phyloP scores from a whole-genome alignment of 371 early-diverging fungal genomes.

The Lichtheimia corymbifera region DNA sequence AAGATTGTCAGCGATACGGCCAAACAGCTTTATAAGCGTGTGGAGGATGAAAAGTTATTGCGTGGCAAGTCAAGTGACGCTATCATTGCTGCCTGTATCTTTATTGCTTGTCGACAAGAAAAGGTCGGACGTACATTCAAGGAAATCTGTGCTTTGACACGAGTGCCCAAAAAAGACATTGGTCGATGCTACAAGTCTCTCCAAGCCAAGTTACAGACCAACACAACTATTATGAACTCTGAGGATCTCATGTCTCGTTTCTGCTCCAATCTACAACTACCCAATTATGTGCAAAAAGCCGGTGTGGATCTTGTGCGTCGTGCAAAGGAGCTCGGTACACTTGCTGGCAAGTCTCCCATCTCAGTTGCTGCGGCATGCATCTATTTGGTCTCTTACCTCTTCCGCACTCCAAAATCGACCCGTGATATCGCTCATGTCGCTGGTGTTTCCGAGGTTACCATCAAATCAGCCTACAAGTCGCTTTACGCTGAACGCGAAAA shows the following conservation, averaged over 20 bases:
- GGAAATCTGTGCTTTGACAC: constrained; percentile 94
- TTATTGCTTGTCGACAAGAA: constrained; percentile 95
- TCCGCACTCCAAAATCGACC: constrained; percentile 64
- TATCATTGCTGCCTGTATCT: constrained; percentile 97
- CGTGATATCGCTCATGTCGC: constrained; percentile 81
- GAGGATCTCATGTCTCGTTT: constrained; percentile 88
- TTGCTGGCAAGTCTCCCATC: constrained; percentile 90
- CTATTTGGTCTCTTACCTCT: constrained; percentile 80
- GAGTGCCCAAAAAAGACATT: constrained; percentile 92
- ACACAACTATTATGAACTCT: constrained; percentile 68
- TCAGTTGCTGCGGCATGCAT: constrained; percentile 93
- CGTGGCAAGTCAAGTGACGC: constrained; percentile 91
- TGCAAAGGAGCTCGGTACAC: constrained; percentile 76
- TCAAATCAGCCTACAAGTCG: constrained; percentile 82
- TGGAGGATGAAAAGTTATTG: constrained; percentile 85
- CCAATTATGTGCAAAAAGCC: constrained; percentile 72
- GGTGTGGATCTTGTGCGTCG: constrained; percentile 72
- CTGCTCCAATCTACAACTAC: constrained; percentile 78
- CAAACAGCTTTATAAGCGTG: constrained; percentile 93
- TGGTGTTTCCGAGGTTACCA: constrained; percentile 90
- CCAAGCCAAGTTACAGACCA: constrained; percentile 65
- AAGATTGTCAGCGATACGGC: constrained; percentile 91
- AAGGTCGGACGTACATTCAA: constrained; percentile 95
- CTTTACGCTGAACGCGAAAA: constrained; percentile 63
- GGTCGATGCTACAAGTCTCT: constrained; percentile 86